Conservation (phyloP, 495 filamentous ascomycete genomes). For the Trichocladium uniseriatum region DNA sequence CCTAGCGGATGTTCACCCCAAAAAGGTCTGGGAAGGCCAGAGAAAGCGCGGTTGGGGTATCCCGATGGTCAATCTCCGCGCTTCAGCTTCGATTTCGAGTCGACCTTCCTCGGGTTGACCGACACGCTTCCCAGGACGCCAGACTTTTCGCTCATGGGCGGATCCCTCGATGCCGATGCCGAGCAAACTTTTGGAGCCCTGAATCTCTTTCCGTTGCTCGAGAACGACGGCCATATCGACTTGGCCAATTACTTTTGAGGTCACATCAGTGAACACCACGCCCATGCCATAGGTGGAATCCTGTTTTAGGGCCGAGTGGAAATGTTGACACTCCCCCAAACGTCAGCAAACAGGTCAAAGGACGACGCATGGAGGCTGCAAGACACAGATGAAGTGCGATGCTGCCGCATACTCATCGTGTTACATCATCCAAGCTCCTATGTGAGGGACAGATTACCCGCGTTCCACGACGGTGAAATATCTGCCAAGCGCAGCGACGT, state of each 20-base stretch:
- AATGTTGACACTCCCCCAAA: background rate
- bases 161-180: constrained; percentile 19
- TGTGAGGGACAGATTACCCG: no score
- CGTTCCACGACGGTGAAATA: no score
- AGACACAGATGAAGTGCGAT: no score
- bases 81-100: constrained; percentile 22
- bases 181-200: constrained; percentile 35
- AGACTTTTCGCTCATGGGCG: constrained; percentile 19
- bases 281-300: no score
- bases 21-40: background rate
- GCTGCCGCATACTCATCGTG: no score
- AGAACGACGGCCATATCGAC: constrained; percentile 37
- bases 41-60: background rate
- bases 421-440: no score
- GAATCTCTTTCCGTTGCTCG: constrained; percentile 36
- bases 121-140: constrained; percentile 16
- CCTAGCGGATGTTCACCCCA: background rate
- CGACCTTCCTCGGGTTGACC: constrained; percentile 19
- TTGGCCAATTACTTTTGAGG: constrained; percentile 33
- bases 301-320: no score
- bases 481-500: no score
- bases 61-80: constrained; percentile 6
- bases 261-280: no score
- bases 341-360: background rate
- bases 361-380: background rate